These are phyloP conservation scores for Aspergillus fijiensis DNA, from an alignment of 2,329 filamentous ascomycete genomes.

Conservation along the genomic window DNA sequence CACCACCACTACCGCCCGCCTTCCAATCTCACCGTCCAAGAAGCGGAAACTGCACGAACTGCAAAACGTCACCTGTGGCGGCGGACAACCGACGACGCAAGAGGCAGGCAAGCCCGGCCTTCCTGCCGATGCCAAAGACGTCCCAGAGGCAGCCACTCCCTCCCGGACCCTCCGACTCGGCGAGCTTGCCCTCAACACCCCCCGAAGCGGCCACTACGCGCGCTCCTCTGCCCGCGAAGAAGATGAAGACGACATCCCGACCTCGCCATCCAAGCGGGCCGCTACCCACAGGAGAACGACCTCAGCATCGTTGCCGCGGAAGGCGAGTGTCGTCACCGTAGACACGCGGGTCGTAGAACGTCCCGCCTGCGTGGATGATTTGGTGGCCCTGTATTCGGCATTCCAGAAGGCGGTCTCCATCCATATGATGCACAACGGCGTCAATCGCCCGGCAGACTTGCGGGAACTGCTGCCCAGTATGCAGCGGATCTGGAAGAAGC, in stretches of 20 bases:
- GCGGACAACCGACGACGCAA: not conserved
- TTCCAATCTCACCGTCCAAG: slow-evolving; percentile 39
- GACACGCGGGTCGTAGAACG: slow-evolving; percentile 7
- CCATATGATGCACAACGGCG: slow-evolving; percentile 68
- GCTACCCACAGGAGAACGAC: not conserved
- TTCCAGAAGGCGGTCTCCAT: slow-evolving; percentile 68
- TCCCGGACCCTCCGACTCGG: slow-evolving; percentile 37
- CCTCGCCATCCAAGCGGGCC: slow-evolving; percentile 29
- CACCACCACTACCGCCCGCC: slow-evolving; percentile 17
- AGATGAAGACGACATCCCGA: slow-evolving; percentile 9
- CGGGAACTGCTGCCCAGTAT: slow-evolving; percentile 61
- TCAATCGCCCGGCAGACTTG: slow-evolving; percentile 62
- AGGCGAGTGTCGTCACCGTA: not conserved
- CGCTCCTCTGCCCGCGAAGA: not conserved
- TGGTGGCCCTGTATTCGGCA: slow-evolving; percentile 63
- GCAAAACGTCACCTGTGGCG: slow-evolving; percentile 32
- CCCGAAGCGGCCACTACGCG: slow-evolving; percentile 30
- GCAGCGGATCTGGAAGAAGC: slow-evolving; percentile 70
- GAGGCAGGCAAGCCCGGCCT: slow-evolving; percentile 7
- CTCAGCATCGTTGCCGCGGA: not conserved
- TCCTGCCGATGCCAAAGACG: not conserved
- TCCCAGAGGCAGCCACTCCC: slow-evolving; percentile 25
- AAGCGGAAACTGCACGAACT: slow-evolving; percentile 41
- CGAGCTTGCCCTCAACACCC: slow-evolving; percentile 34
- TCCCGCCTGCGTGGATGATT: slow-evolving; percentile 44